These are phyloP conservation scores for Euphrasia arctica DNA, from an alignment of 305 asterid genomes.

Conservation along the genomic window DNA sequence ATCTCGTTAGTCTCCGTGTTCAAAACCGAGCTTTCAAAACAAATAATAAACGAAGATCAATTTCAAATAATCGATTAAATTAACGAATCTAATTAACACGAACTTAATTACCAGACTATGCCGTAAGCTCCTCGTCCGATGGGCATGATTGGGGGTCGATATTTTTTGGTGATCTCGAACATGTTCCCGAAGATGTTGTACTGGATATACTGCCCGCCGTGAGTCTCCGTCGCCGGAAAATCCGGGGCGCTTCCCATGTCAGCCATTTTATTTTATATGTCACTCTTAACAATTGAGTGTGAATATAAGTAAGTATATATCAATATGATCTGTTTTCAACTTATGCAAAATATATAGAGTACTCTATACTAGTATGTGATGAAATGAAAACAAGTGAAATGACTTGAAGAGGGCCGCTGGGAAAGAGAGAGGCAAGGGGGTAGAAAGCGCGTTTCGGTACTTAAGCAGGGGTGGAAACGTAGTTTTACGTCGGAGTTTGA, in stretches of 20 bases:
- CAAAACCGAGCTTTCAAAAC: conserved; percentile 50
- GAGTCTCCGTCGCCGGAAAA: conserved; percentile 55
- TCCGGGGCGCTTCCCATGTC: conserved; percentile 48
- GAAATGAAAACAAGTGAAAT: too few species aligned
- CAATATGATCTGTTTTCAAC: too few species aligned
- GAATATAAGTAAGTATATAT: too few species aligned
- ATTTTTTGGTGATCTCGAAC: conserved; percentile 66
- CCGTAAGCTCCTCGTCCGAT: conserved; percentile 95
- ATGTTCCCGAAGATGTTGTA: conserved; percentile 60
- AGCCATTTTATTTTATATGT: conserved; percentile 33
- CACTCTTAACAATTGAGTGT: not conserved
- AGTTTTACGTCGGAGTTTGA: not conserved
- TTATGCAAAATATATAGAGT: too few species aligned
- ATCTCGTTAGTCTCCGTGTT: conserved; percentile 81
- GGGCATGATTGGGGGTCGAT: conserved; percentile 72
- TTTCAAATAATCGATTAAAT: too few species aligned
- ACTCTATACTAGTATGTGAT: too few species aligned
- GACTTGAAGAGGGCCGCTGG: not conserved
- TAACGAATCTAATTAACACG: too few species aligned
- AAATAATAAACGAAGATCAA: too few species aligned
- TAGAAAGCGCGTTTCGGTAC: conserved; percentile 32
- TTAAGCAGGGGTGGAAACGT: not conserved
- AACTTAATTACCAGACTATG: conserved; percentile 81
- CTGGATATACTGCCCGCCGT: conserved; percentile 68
- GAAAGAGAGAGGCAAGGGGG: conserved; percentile 14